Percentiles rank a stretch among this genome's conserved stretches.
Evolutionary conservation across 1,284 basidiomycete species (phyloP).

Genomic region (Bondarzewia mesenterica): DNA sequence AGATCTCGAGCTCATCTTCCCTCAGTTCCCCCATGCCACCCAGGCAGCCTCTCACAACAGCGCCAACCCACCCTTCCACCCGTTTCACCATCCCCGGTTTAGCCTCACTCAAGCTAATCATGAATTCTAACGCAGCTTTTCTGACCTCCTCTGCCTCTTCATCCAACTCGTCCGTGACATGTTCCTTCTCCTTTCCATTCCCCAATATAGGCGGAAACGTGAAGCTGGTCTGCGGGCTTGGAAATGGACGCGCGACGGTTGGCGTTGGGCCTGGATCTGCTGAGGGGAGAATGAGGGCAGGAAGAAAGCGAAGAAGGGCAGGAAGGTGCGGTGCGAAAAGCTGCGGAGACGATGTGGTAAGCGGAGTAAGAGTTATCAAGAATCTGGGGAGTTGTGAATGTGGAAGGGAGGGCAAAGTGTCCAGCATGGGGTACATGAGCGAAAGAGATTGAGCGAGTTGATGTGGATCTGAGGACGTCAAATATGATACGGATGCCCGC

Average conservation of each 20-base stretch:
- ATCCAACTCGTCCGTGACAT: conserved; percentile 24
- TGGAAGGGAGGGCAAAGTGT: conserved; percentile 50
- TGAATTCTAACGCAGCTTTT: conserved; percentile 63
- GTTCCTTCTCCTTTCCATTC: conserved; percentile 17
- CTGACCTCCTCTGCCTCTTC: conserved; percentile 53
- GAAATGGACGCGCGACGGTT: conserved; percentile 60
- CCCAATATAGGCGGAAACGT: conserved; percentile 40
- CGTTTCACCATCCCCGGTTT: conserved; percentile 58
- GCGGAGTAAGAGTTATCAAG: conserved; percentile 62
- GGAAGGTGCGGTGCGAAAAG: conserved; percentile 63
- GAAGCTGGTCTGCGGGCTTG: conserved; percentile 33
- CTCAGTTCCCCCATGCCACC: conserved; percentile 73
- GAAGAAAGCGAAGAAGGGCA: conserved; percentile 57
- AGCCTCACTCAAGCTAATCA: conserved; percentile 68
- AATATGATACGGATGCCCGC: conserved; percentile 54
- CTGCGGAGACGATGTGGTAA: conserved; percentile 55
- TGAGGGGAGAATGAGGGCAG: conserved; percentile 51
- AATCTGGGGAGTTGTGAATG: conserved; percentile 51
- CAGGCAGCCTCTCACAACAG: conserved; percentile 62
- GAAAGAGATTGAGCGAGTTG: conserved; percentile 50
- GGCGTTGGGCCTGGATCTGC: conserved; percentile 69
- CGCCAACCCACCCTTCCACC: conserved; percentile 58
- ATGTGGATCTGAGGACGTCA: conserved; percentile 44
- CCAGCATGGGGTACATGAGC: conserved; percentile 59
- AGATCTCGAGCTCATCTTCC: conserved; percentile 47